Evolutionary conservation across 768 basidiomycete species (phyloP).

Genomic region (Russula vinacea): DNA sequence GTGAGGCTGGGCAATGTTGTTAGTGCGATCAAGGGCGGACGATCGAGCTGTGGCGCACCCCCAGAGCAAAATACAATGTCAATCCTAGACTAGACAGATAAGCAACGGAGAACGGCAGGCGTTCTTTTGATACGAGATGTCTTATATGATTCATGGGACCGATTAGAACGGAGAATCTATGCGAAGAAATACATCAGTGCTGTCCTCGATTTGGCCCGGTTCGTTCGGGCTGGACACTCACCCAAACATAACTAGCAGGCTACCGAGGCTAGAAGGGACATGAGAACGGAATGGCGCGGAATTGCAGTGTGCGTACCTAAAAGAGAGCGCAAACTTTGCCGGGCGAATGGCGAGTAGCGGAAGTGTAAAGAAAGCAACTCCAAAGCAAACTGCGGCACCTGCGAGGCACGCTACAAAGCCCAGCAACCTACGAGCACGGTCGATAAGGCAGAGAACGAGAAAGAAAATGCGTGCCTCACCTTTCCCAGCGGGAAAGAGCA

Average conservation of each 20-base stretch:
- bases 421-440: slow-evolving; percentile 54
- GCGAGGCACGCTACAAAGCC: slow-evolving; percentile 88
- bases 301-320: slow-evolving; percentile 51
- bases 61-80: slow-evolving; percentile 90
- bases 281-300: slow-evolving; percentile 3
- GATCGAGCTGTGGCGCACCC: slow-evolving; percentile 49
- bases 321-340: slow-evolving; percentile 86
- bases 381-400: slow-evolving; percentile 92
- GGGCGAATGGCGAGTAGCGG: slow-evolving; percentile 72
- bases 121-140: slow-evolving; percentile 78
- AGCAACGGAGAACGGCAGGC: slow-evolving; percentile 77
- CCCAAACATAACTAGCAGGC: slow-evolving; percentile 95
- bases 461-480: slow-evolving; percentile 45
- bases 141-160: slow-evolving; percentile 92
- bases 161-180: slow-evolving; percentile 76
- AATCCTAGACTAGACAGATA: slow-evolving; percentile 82
- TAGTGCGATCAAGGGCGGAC: slow-evolving; percentile 4
- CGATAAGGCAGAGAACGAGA: slow-evolving; percentile 6
- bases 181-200: background rate
- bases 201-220: background rate
- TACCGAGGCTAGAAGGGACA: slow-evolving; percentile 60
- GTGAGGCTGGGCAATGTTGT: slow-evolving; percentile 49
- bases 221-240: slow-evolving; percentile 38
- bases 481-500: slow-evolving; percentile 89
- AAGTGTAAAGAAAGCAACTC: slow-evolving; percentile 82